A percentile compares a stretch with the other conserved stretches of the same genome.
These are phyloP conservation scores for Colletotrichum orbiculare DNA, from an alignment of 2,329 filamentous ascomycete genomes.

Conservation along the genomic window DNA sequence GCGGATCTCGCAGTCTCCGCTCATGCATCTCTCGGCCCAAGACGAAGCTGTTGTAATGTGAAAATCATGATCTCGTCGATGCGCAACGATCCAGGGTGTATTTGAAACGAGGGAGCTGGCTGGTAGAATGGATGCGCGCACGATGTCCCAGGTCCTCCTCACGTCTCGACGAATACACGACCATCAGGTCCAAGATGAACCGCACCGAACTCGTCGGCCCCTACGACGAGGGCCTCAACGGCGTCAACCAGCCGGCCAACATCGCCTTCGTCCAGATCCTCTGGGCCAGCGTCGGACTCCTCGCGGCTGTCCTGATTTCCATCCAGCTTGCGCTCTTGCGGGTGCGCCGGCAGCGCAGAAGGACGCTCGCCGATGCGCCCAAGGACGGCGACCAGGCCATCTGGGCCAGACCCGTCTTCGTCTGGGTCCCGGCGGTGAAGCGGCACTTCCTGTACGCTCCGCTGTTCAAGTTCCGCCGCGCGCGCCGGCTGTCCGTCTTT, in stretches of 20 bases:
- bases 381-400: not conserved
- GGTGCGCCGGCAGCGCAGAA: not conserved
- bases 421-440: not conserved
- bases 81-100: no score
- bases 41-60: no score
- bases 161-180: no score
- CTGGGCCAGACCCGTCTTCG: not conserved
- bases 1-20: no score
- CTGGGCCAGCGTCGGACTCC: conserved; percentile 15
- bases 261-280: conserved; percentile 5
- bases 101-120: no score
- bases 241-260: conserved; percentile 23
- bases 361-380: not conserved
- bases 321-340: not conserved
- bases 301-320: not conserved
- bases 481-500: not conserved
- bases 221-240: conserved; percentile 15
- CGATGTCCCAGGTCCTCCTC: no score
- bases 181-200: no score
- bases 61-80: no score
- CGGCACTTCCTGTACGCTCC: not conserved
- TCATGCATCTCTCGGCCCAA: no score
- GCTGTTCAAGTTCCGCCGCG: not conserved
- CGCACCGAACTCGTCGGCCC: not conserved
- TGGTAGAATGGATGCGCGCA: no score